Evolutionary conservation across 371 early-diverging fungal genomes (phyloP).

Genomic region (Apophysomyces ossiformis): DNA sequence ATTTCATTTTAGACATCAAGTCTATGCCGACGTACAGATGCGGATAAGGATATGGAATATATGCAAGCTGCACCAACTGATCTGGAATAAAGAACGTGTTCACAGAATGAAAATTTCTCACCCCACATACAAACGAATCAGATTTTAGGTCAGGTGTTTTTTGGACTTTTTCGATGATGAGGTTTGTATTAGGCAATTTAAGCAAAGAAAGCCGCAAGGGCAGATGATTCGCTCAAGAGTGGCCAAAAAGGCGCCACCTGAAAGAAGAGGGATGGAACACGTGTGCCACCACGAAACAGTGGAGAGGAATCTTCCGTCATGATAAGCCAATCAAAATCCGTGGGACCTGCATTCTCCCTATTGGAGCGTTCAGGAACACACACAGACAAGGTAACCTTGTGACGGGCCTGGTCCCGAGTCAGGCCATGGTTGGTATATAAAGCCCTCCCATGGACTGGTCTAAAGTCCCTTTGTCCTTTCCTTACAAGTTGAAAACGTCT

Average conservation of each 20-base stretch:
- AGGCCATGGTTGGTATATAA: neutral
- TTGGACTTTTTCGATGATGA: conserved; percentile 2
- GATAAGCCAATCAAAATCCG: conserved; percentile 15
- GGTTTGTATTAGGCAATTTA: conserved; percentile 5
- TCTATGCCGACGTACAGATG: conserved; percentile 10
- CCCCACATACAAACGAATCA: conserved; percentile 11
- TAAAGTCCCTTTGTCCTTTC: neutral
- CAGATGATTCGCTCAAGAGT: conserved; percentile 13
- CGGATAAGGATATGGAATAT: conserved; percentile 3
- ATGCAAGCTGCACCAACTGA: conserved; percentile 25
- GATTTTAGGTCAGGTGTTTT: conserved; percentile 2
- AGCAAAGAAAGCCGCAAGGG: conserved; percentile 6
- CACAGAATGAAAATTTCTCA: conserved; percentile 10
- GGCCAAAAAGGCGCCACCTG: conserved; percentile 18
- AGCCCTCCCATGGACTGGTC: neutral
- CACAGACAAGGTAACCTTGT: conserved; percentile 13
- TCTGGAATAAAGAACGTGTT: conserved; percentile 35
- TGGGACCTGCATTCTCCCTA: conserved; percentile 9
- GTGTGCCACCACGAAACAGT: conserved; percentile 14
- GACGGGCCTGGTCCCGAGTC: conserved; percentile 11
- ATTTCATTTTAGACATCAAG: neutral
- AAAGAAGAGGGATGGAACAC: conserved; percentile 8
- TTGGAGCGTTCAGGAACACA: conserved; percentile 9
- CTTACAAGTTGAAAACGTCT: neutral
- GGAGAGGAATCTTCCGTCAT: conserved; percentile 17